Base-by-base conservation (phyloP, 306 rosid species). In the Inga leiocalycina region DNA sequence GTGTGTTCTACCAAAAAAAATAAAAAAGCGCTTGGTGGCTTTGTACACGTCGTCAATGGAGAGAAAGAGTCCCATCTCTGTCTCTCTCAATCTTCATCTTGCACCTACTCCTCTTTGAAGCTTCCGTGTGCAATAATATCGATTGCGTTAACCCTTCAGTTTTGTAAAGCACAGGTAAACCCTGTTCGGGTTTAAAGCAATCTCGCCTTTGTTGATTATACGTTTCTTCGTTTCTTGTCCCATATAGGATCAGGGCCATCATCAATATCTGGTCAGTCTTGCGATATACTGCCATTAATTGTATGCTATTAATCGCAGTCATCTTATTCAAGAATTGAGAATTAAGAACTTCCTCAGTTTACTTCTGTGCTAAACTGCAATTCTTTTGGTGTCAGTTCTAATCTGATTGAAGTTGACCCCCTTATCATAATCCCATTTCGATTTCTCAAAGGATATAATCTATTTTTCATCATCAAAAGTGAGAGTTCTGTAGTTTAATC, bases 221-320 rank as follows among this genome's bases (percentile, higher is more conserved):
- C 9, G 22, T 49, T 41, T 83, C 82, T 71, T 73, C 66, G 5
- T 86, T 80, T 77, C 79, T 75, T 45, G 17, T 14, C 19, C 66
- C 66, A 19, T 10, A 2, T 13, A 52, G 17, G 32, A 34, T 75
- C 57, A 74, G 54, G 57, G 54, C 70, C 71, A 48, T 27, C 61
- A n/a, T 59, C 75, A 19, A 43, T 80, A 46, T 65, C 32, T 41
- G 22, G 27, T n/a, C 17, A 35, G 68, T 43, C 44, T 19, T 68
- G 22, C 52, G 69, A 24, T 65, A 13, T 65, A 3, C 22, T 68
- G 19, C 24, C n/a, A 0, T 68, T 24, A 67, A 4, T 35, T 49
- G 67, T 6, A 68, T 1, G 34, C 49, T 51, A 78, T 41, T 72
- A 61, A 44, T 62, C 46, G 64, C 81, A 84, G 46, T 39, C 46